phyloP scores from a whole-genome alignment of 805 yeast species.

The Zygotorulaspora danielsina region DNA sequence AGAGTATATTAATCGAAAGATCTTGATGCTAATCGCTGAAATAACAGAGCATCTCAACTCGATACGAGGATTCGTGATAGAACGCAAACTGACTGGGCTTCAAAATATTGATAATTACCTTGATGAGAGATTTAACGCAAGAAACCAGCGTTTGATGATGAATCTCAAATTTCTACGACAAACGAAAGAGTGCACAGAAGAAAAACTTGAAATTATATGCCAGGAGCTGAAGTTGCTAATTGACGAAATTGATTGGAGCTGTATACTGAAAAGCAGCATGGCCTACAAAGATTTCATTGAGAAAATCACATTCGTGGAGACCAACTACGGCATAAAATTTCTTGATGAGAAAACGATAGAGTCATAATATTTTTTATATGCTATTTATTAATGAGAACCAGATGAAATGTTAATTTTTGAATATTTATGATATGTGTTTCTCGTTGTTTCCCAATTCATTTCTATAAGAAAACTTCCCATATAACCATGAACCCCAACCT shows the following conservation, averaged over 20 bases:
- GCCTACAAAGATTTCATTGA: constrained; percentile 8
- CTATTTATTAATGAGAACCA: too few relatives aligned
- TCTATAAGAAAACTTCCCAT: constrained; percentile 10
- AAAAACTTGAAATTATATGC: constrained; percentile 15
- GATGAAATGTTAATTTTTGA: too few relatives aligned
- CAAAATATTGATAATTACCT: constrained; percentile 22
- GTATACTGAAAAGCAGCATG: constrained; percentile 15
- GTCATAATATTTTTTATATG: neutral
- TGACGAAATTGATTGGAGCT: constrained; percentile 23
- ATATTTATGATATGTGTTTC: constrained; percentile 2
- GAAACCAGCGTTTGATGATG: constrained; percentile 12
- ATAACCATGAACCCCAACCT: constrained; percentile 21
- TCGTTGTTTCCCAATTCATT: constrained; percentile 5
- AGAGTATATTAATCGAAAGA: constrained; percentile 27
- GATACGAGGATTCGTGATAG: constrained; percentile 29
- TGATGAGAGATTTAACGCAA: constrained; percentile 21
- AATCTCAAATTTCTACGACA: constrained; percentile 13
- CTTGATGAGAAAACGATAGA: neutral
- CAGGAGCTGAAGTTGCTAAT: constrained; percentile 16
- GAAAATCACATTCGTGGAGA: constrained; percentile 1
- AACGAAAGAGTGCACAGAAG: constrained; percentile 12
- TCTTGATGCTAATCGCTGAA: constrained; percentile 25
- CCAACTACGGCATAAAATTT: neutral
- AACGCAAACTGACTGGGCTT: constrained; percentile 25
- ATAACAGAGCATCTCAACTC: constrained; percentile 30